These are phyloP conservation scores for Quercus agrifolia DNA, from an alignment of 306 rosid genomes.

Conservation along the genomic window DNA sequence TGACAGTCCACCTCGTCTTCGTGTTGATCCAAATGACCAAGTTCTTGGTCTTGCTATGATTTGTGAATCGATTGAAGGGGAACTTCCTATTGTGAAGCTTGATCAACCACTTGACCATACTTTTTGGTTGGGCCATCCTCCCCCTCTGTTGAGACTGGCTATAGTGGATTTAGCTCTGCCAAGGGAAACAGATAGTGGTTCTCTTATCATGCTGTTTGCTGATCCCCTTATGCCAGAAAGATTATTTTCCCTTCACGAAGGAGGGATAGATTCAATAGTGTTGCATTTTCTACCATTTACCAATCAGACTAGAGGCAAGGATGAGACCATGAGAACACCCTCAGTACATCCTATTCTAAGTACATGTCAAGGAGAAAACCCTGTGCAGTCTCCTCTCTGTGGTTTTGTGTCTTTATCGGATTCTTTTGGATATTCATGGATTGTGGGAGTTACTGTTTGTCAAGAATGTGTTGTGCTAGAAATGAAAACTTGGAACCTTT, in stretches of 20 bases:
- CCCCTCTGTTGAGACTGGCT: slow-evolving; percentile 85
- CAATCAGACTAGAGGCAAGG: slow-evolving; percentile 67
- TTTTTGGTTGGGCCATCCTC: slow-evolving; percentile 79
- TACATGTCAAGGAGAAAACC: slow-evolving; percentile 73
- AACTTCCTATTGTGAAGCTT: slow-evolving; percentile 37
- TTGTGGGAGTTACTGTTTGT: slow-evolving; percentile 67
- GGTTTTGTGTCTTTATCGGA: slow-evolving; percentile 88
- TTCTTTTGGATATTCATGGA: slow-evolving; percentile 98
- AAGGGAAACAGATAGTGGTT: slow-evolving; percentile 47
- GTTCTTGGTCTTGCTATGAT: slow-evolving; percentile 94
- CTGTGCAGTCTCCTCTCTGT: slow-evolving; percentile 54
- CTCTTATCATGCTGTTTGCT: slow-evolving; percentile 54
- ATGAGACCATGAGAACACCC: slow-evolving; percentile 72
- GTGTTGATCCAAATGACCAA: slow-evolving; percentile 62
- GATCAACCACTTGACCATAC: slow-evolving; percentile 60
- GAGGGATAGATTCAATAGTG: slow-evolving; percentile 89
- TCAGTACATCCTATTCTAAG: slow-evolving; percentile 88
- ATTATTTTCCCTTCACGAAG: slow-evolving; percentile 79
- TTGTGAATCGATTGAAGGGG: slow-evolving; percentile 57
- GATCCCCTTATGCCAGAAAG: slow-evolving; percentile 89
- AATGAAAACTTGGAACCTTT: slow-evolving; percentile 76
- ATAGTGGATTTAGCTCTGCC: slow-evolving; percentile 90
- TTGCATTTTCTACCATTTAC: slow-evolving; percentile 98
- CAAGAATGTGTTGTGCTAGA: slow-evolving; percentile 79
- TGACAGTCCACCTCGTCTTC: slow-evolving; percentile 74